Conservation (phyloP, 345 rosid species). For the Populus euphratica region DNA sequence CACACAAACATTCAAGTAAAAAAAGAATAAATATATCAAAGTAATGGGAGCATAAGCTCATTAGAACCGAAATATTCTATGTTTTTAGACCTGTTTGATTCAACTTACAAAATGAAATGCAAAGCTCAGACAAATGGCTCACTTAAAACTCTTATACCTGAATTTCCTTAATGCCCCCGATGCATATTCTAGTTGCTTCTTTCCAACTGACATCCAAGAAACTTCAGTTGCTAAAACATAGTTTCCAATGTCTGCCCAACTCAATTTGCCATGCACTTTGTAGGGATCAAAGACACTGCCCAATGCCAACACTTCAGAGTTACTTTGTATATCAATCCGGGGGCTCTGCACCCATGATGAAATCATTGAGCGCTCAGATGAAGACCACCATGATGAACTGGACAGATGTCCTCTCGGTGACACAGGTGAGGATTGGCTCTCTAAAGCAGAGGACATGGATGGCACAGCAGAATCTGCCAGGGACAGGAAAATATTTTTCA, state of each 20-base stretch:
- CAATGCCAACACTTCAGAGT: conserved; percentile 19
- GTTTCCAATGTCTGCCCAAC: conserved; percentile 27
- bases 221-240: conserved; percentile 26
- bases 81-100: neutral
- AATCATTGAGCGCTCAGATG: conserved; percentile 19
- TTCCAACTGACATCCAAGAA: conserved; percentile 30
- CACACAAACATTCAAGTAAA: neutral
- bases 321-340: conserved; percentile 19
- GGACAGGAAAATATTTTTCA: conserved; percentile 25
- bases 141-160: conserved; percentile 14
- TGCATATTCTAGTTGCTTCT: conserved; percentile 26
- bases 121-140: neutral
- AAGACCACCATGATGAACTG: conserved; percentile 57
- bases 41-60: neutral
- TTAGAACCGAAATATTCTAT: neutral
- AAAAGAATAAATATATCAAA: neutral
- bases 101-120: conserved; percentile 1
- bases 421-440: conserved; percentile 49
- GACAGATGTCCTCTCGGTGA: conserved; percentile 23
- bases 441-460: conserved; percentile 20
- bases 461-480: conserved; percentile 18
- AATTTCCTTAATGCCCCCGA: conserved; percentile 26
- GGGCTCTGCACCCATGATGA: conserved; percentile 31
- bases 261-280: conserved; percentile 25
- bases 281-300: conserved; percentile 27